These are phyloP conservation scores for Solioccasus polychromus DNA, from an alignment of 768 basidiomycete genomes.

Conservation along the genomic window DNA sequence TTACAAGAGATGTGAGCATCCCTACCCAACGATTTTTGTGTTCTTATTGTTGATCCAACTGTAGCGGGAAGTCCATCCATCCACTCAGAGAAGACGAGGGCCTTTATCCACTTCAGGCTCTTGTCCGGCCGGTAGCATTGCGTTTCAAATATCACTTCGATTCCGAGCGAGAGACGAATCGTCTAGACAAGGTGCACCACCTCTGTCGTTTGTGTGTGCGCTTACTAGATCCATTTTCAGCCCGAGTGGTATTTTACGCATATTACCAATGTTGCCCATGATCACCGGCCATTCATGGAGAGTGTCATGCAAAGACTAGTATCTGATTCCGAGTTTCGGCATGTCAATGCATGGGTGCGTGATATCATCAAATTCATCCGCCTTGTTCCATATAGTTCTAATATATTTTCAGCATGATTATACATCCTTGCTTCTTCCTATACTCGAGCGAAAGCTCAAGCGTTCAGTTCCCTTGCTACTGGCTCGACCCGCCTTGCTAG, in stretches of 20 bases:
- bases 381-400: background rate
- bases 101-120: conserved; percentile 80
- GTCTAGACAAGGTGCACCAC: conserved; percentile 77
- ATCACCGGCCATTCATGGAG: conserved; percentile 82
- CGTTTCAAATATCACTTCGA: conserved; percentile 98
- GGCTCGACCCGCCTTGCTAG: conserved; percentile 77
- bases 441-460: conserved; percentile 72
- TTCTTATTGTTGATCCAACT: conserved; percentile 6
- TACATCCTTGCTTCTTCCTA: conserved; percentile 69
- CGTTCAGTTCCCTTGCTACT: conserved; percentile 73
- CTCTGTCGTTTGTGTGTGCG: background rate
- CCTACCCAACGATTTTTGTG: background rate
- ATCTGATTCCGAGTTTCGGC: conserved; percentile 54
- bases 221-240: conserved; percentile 37
- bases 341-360: conserved; percentile 75
- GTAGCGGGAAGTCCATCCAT: conserved; percentile 54
- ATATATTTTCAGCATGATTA: conserved; percentile 71
- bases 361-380: background rate
- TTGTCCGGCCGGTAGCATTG: conserved; percentile 77
- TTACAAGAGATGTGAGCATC: conserved; percentile 74
- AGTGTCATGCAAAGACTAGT: conserved; percentile 69
- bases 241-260: conserved; percentile 98
- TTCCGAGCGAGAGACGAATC: conserved; percentile 79
- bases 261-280: conserved; percentile 80
- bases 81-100: conserved; percentile 39